A percentile compares a stretch with the other conserved stretches of the same genome.
Conservation (phyloP, 208 protist species). For the Leishmania mexicana region DNA sequence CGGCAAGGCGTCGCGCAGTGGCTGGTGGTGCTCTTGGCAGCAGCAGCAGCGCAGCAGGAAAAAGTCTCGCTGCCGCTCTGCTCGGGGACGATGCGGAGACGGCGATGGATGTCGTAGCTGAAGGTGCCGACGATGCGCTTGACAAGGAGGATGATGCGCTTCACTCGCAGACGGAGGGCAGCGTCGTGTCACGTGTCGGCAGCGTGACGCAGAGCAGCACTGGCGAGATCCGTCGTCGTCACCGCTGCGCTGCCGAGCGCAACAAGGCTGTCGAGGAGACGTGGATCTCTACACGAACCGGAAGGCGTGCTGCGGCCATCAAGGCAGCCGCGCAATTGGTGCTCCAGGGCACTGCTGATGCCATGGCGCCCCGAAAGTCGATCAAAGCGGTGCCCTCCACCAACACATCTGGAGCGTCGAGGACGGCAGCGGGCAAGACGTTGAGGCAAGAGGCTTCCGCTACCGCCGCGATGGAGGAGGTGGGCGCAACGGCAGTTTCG, state of each 20-base stretch:
- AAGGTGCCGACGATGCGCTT: not conserved
- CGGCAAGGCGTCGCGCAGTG: not conserved
- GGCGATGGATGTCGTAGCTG: not conserved
- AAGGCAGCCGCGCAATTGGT: conserved; percentile 19
- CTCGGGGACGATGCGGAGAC: not conserved
- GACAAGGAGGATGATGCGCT: not conserved
- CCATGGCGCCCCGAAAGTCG: not conserved
- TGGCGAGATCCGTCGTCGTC: not conserved
- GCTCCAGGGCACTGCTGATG: not conserved
- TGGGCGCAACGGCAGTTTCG: not conserved
- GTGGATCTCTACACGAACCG: conserved; percentile 54
- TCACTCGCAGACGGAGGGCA: not conserved
- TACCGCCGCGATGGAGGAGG: not conserved
- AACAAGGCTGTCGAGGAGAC: conserved; percentile 50
- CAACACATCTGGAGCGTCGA: not conserved
- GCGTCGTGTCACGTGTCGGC: conserved; percentile 19
- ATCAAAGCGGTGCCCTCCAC: not conserved
- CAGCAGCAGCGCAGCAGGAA: not conserved
- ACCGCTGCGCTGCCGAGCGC: conserved; percentile 33
- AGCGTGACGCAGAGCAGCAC: conserved; percentile 15
- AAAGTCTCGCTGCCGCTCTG: not conserved
- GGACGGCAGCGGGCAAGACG: conserved; percentile 1
- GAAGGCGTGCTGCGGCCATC: conserved; percentile 35
- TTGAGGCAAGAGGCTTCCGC: not conserved
- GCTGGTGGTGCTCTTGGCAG: not conserved